Conservation (phyloP, 164 flowering plant species). For the Dillenia turbinata region DNA sequence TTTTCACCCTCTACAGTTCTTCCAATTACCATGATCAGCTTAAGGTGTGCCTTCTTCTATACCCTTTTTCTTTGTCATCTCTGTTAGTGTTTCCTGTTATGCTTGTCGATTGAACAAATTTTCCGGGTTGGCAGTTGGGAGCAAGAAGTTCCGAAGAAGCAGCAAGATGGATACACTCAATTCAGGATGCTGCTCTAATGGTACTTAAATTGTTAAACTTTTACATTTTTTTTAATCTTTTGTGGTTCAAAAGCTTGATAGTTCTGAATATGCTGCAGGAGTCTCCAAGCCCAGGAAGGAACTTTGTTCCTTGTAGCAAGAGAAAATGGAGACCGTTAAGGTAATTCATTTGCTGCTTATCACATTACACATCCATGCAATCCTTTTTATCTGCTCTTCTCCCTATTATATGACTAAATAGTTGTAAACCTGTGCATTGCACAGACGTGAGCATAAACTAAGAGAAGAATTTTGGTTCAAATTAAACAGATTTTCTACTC, state of each 20-base stretch:
- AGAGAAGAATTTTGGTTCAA: no score
- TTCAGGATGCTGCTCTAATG: conserved; percentile 70
- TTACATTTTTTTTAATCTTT: neutral
- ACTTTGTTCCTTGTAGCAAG: conserved; percentile 27
- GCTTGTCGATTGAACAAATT: no score
- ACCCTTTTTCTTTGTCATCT: no score
- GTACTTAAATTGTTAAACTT: conserved; percentile 17
- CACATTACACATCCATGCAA: no score
- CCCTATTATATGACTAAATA: no score
- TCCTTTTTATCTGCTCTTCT: no score
- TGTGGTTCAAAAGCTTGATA: neutral
- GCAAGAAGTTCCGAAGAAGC: conserved; percentile 92
- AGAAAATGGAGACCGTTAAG: conserved; percentile 58
- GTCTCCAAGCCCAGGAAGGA: conserved; percentile 25
- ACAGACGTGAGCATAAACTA: no score
- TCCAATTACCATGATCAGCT: conserved; percentile 65
- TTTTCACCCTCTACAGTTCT: conserved; percentile 72
- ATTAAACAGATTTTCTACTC: no score
- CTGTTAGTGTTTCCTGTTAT: no score
- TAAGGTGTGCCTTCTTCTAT: conserved; percentile 46
- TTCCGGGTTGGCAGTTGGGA: conserved; percentile 50
- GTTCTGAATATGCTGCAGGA: conserved; percentile 27
- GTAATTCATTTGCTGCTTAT: conserved; percentile 20
- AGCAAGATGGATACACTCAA: conserved; percentile 71
- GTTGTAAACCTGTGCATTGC: no score